phyloP scores from a whole-genome alignment of 2,329 filamentous ascomycete genomes.

The Cryphonectria carpinicola region DNA sequence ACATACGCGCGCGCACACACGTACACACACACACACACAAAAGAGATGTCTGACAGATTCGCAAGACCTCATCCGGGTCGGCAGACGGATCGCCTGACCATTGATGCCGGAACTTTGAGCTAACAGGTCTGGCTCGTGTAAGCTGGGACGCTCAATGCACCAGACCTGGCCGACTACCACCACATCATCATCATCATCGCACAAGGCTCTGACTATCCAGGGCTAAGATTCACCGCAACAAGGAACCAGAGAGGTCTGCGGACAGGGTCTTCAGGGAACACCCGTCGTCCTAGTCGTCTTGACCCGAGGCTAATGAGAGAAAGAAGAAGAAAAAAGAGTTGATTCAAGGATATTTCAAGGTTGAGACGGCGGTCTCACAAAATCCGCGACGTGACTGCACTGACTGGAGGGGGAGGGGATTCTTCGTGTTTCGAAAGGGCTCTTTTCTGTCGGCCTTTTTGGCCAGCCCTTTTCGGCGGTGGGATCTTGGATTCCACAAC shows the following conservation, averaged over 20 bases:
- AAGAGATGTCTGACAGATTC: neutral
- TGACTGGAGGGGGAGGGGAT: neutral
- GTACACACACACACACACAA: neutral
- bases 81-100: constrained; percentile 1
- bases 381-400: no score
- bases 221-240: constrained; percentile 14
- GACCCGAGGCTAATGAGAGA: neutral
- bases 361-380: neutral
- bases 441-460: neutral
- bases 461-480: constrained; percentile 1
- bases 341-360: neutral
- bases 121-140: constrained; percentile 9
- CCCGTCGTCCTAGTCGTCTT: constrained; percentile 9
- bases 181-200: neutral
- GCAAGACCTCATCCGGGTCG: neutral
- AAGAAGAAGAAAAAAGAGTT: neutral
- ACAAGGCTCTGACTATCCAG: constrained; percentile 14
- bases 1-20: neutral
- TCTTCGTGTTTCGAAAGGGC: constrained; percentile 1
- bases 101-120: constrained; percentile 1
- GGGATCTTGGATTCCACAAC: neutral
- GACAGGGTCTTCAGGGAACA: neutral
- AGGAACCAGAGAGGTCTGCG: neutral
- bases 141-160: neutral
- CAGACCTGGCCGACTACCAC: neutral